phyloP scores from a whole-genome alignment of 2,329 filamentous ascomycete genomes.

The Raffaelea ambrosiae region DNA sequence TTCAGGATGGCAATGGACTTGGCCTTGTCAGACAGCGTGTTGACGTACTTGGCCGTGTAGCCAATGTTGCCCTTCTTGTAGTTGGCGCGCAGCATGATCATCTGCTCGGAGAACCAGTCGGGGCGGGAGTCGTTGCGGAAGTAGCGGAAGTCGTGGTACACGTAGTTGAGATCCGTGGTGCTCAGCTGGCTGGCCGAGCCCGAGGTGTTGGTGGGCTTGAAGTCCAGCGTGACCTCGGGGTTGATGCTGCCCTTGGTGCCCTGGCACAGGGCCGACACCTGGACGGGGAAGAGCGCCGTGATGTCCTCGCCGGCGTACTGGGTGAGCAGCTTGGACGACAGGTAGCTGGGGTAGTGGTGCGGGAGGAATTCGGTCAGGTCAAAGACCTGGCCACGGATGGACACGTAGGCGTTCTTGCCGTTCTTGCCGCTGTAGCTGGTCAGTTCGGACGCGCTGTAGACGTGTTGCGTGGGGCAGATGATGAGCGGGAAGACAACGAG shows the following conservation, averaged over 20 bases:
- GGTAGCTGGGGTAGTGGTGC: constrained; percentile 64
- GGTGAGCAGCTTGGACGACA: constrained; percentile 55
- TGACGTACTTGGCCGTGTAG: constrained; percentile 70
- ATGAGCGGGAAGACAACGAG: constrained; percentile 79
- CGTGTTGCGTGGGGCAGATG: constrained; percentile 85
- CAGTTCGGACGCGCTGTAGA: constrained; percentile 74
- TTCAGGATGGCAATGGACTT: constrained; percentile 72
- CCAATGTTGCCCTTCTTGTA: constrained; percentile 85
- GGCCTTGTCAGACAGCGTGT: constrained; percentile 57
- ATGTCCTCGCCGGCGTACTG: constrained; percentile 84
- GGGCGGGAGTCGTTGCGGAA: constrained; percentile 73
- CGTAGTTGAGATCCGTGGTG: constrained; percentile 59
- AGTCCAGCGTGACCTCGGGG: constrained; percentile 74
- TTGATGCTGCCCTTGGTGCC: constrained; percentile 60
- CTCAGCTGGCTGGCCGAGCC: constrained; percentile 58
- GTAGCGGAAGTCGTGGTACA: constrained; percentile 89
- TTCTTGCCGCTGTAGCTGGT: constrained; percentile 64
- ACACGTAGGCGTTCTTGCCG: constrained; percentile 56
- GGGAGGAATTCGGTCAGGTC: constrained; percentile 67
- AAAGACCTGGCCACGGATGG: constrained; percentile 85
- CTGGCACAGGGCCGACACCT: constrained; percentile 85
- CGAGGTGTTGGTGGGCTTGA: constrained; percentile 66
- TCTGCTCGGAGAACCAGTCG: constrained; percentile 90
- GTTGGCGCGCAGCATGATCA: constrained; percentile 65
- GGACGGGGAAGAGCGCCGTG: constrained; percentile 83